Evolutionary conservation across 2,329 filamentous ascomycete species (phyloP).

Genomic region (Domatiomyces globalis): DNA sequence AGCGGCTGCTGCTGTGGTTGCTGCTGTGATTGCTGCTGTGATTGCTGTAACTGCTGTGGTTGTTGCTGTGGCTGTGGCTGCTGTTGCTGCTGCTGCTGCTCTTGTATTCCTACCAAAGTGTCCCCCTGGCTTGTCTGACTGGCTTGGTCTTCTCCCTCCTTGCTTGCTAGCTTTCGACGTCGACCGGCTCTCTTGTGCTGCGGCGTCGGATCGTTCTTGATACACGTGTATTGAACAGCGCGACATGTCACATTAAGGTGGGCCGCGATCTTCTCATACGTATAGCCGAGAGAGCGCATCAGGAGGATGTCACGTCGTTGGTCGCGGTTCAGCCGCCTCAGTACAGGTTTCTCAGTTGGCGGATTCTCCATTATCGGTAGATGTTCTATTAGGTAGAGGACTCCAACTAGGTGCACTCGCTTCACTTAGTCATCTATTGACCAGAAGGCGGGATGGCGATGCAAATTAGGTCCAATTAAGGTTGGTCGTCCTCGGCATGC

Average conservation of each 20-base stretch:
- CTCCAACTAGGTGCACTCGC: not conserved
- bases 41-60: not conserved
- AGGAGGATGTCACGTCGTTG: conserved; percentile 17
- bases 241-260: conserved; percentile 11
- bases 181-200: conserved; percentile 4
- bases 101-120: not conserved
- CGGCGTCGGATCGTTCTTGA: conserved; percentile 7
- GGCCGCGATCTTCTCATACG: conserved; percentile 12
- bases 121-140: not conserved
- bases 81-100: not conserved
- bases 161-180: not conserved
- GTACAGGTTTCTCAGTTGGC: not conserved
- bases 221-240: conserved; percentile 15
- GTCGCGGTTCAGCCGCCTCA: conserved; percentile 10
- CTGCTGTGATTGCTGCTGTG: not conserved
- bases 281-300: conserved; percentile 13
- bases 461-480: not conserved
- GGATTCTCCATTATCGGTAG: not conserved
- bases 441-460: not conserved
- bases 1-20: not conserved
- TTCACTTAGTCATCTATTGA: not conserved
- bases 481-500: not conserved
- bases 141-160: not conserved
- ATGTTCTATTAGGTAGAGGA: not conserved
- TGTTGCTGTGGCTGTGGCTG: not conserved